Evolutionary conservation across 306 rosid species (phyloP).

Genomic region (Trifolium subterraneum): DNA sequence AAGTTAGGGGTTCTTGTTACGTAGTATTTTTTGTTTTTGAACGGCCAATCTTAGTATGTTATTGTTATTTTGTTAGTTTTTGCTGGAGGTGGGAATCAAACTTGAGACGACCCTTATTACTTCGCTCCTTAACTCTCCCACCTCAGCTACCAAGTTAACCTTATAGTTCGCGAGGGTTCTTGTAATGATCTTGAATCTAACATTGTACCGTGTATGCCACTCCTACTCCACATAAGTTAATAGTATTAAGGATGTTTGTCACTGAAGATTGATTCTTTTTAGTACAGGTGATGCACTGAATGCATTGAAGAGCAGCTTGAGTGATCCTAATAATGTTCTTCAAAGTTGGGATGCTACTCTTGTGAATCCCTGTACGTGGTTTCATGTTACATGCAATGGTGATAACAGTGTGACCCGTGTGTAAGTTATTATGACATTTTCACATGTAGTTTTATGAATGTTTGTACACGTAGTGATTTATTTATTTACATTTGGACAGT

Average conservation of each 20-base stretch:
- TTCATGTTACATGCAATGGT: constrained; percentile 84
- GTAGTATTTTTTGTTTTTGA: too few relatives aligned
- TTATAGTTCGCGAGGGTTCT: too few relatives aligned
- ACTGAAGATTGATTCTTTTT: constrained; percentile 42
- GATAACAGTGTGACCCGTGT: constrained; percentile 91
- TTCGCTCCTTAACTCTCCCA: too few relatives aligned
- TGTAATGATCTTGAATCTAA: too few relatives aligned
- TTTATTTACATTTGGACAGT: constrained; percentile 55
- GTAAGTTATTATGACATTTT: constrained; percentile 60
- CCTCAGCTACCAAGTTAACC: too few relatives aligned
- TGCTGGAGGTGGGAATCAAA: too few relatives aligned
- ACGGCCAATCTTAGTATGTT: too few relatives aligned
- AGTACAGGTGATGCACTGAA: constrained; percentile 86
- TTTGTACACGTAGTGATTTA: constrained; percentile 12
- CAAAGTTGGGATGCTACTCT: constrained; percentile 95
- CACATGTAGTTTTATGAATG: constrained; percentile 8
- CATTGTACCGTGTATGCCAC: constrained; percentile 4
- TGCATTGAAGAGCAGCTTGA: constrained; percentile 73
- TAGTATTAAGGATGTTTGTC: constrained; percentile 19
- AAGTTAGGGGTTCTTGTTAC: constrained; percentile 23
- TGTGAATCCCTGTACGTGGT: constrained; percentile 98
- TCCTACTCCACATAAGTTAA: constrained; percentile 11
- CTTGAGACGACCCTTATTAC: too few relatives aligned
- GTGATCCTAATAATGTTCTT: constrained; percentile 88
- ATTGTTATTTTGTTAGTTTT: too few relatives aligned